phyloP scores from a whole-genome alignment of 148 eudicot genomes.

The Amaranthus cruentus region DNA sequence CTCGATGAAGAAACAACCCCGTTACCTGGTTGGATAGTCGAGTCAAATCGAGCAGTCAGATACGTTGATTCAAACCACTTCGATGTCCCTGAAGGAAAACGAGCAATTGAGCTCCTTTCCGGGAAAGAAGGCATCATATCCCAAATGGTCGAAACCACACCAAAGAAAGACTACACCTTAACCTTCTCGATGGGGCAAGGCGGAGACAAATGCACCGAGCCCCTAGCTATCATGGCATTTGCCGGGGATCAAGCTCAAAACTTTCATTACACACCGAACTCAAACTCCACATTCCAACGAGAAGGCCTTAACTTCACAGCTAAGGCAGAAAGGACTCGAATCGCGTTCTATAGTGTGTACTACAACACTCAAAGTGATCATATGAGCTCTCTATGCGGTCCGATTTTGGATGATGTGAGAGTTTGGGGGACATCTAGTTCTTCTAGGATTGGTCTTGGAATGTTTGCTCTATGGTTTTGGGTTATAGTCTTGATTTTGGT shows the following conservation, averaged over 20 bases:
- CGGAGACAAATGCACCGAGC: constrained; percentile 73
- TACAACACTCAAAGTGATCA: constrained; percentile 95
- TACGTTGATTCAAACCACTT: constrained; percentile 81
- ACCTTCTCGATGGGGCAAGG: constrained; percentile 73
- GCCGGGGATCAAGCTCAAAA: constrained; percentile 95
- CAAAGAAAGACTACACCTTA: constrained; percentile 63
- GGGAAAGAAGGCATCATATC: constrained; percentile 98
- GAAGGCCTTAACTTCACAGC: constrained; percentile 77
- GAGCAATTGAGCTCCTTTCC: constrained; percentile 79
- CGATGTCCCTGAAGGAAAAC: constrained; percentile 71
- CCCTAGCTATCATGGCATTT: constrained; percentile 85
- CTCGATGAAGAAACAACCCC: constrained; percentile 78
- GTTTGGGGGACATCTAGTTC: constrained; percentile 67
- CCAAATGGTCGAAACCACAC: constrained; percentile 79
- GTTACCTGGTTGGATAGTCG: constrained; percentile 91
- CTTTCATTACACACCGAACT: constrained; percentile 58
- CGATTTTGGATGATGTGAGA: constrained; percentile 82
- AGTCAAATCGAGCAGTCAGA: constrained; percentile 87
- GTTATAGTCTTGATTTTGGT: constrained; percentile 16
- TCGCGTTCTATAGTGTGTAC: constrained; percentile 86
- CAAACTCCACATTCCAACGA: constrained; percentile 52
- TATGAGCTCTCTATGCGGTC: constrained; percentile 93
- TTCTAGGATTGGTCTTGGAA: constrained; percentile 18
- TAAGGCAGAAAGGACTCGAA: constrained; percentile 75
- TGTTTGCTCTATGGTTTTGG: constrained; percentile 31